A percentile compares a stretch with the other conserved stretches of the same genome.
Evolutionary conservation across 2,329 filamentous ascomycete genomes (phyloP).

Genomic region (Leptographium lundbergii): DNA sequence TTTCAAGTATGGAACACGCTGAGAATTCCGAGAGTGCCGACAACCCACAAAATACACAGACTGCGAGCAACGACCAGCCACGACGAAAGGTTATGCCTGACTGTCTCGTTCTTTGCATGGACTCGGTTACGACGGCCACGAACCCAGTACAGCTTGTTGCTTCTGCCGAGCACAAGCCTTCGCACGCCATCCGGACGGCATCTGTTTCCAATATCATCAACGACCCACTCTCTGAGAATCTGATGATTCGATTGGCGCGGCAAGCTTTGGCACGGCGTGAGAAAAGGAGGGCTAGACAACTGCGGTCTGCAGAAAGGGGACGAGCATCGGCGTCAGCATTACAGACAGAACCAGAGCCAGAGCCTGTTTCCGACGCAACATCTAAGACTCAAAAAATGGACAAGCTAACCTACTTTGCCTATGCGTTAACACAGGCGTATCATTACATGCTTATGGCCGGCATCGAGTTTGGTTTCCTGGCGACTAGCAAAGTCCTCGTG

Average conservation of each 20-base stretch:
- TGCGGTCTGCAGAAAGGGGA: background rate
- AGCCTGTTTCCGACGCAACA: background rate
- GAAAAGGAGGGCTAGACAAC: background rate
- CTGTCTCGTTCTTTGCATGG: slow-evolving; percentile 2
- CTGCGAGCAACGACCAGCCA: background rate
- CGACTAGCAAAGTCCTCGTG: slow-evolving; percentile 4
- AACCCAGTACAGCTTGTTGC: slow-evolving; percentile 3
- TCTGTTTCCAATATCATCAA: background rate
- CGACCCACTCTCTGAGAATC: background rate
- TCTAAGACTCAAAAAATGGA: slow-evolving; percentile 2
- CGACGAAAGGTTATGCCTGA: background rate
- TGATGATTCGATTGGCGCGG: slow-evolving; percentile 5
- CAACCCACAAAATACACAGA: background rate
- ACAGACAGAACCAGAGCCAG: background rate
- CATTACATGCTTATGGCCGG: slow-evolving; percentile 7
- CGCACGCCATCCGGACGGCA: slow-evolving; percentile 4
- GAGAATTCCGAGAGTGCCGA: background rate
- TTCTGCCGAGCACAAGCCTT: slow-evolving; percentile 4
- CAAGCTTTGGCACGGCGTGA: slow-evolving; percentile 2
- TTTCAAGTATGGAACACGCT: background rate
- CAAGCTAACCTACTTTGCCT: slow-evolving; percentile 5
- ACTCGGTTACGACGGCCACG: slow-evolving; percentile 1
- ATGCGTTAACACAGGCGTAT: slow-evolving; percentile 2
- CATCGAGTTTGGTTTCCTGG: slow-evolving; percentile 6
- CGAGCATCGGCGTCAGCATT: background rate